Evolutionary conservation across 306 rosid species (phyloP), one percentile per base, ranked within the genome.

Genomic region (Carpinus viminea): DNA sequence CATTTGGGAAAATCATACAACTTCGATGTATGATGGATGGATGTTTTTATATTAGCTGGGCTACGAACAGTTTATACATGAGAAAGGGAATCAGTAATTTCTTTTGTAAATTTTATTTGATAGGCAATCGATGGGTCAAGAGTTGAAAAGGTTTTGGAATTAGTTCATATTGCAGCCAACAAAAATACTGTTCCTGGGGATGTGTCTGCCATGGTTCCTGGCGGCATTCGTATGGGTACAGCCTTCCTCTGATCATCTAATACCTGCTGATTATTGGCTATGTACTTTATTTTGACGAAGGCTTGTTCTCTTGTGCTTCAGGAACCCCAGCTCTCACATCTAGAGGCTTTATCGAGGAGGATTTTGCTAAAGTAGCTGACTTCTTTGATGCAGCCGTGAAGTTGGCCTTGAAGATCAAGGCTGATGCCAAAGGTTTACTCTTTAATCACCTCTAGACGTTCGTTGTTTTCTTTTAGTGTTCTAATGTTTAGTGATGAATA

Each of bases 131-230:
- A 92, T 87, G 96, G 98, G 18, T 94, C 98, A 13, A 91, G 98
- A 86, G 98, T 94, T 46, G 98, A 94, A 85, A 94, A 92, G 85
- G 98, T 94, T 82, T 61, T 94, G 83, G 97, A 94, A 83, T 77
- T 84, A 72, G 97, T 86, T 80, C 98, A 91, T 73, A 91, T 94
- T 70, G 98, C 97, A 15, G 97, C 98, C 76, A 94, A 94, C 80
- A 92, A 94, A 90, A 94, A 94, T 59, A 94, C 98, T 10, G 97
- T 94, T 86, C 98, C 97, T 4, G 98, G 98, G 73, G 98, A 94
- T 38, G 95, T 94, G 77, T 94, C 98, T 86, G 98, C 98, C 74
- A 91, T 94, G 98, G 94, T 92, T 85, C 97, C 98, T 28, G 97
- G 98, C 53, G 98, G 98, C 65, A 88, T 94, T 76, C 93, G 97